Base-by-base conservation (phyloP, 2,329 filamentous ascomycete genomes). In the Zymoseptoria pseudotritici region DNA sequence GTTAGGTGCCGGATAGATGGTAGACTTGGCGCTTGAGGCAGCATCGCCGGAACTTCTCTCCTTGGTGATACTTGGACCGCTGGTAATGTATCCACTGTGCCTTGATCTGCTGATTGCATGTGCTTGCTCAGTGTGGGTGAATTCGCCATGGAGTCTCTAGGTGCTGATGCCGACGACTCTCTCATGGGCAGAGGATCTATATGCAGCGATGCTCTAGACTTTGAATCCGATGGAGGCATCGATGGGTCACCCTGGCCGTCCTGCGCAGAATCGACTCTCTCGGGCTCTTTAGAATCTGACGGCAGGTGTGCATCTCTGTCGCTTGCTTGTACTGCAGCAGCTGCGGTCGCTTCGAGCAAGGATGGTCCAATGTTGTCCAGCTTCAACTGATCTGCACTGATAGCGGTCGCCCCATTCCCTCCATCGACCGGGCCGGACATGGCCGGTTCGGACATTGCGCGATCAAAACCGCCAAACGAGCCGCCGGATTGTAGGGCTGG, bases 1-100 rank as follows among this genome's bases (percentile, higher is more conserved):
- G 79, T 73, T 42, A 72, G 56, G 53, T 74, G 70, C 21, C 63
- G 65, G 42, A 73, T 71, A 0, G 70, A 69, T 10, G 72, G 72
- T 42, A 74, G 60, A 49, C 67, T 67, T 7, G 36, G 36, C 13
- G 13, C 36, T 17, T 46, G 36, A 7, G 36, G 17, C 17, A n/a
- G 17, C 13, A 46, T 46, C 13, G 36, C 2, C 13, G 36, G 4
- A 46, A 46, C 11, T 56, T 68, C 68, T 4, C 56, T 64, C 31
- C 61, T 59, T 2, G 66, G 65, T 3, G 69, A 70, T 8, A 66
- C 61, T 22, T 67, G 65, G 10, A 71, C 63, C n/a, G 65, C 62
- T 5, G 69, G 66, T 24, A 70, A 57, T n/a, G 59, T 66, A 58
- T 67, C 65, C n/a, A 63, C 56, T 11, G 58, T 58, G 11, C 60